These are phyloP conservation scores for Meripilus lineatus DNA, from an alignment of 1,284 basidiomycete genomes.

Conservation along the genomic window DNA sequence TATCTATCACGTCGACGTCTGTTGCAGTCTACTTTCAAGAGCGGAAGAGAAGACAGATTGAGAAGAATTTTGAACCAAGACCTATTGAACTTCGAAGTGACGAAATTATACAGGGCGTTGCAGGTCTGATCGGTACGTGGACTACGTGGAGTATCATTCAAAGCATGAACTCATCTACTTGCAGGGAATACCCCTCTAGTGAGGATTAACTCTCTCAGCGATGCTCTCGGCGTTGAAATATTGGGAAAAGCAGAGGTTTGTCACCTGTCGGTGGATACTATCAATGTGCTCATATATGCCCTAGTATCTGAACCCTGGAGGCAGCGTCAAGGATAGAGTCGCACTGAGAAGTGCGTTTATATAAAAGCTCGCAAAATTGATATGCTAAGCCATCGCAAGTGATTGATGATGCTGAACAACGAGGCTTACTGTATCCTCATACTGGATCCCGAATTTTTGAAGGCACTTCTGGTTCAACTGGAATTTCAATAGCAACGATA, in stretches of 20 bases:
- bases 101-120: slow-evolving; percentile 70
- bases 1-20: slow-evolving; percentile 63
- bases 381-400: slow-evolving; percentile 42
- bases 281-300: neutral
- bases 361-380: neutral
- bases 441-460: slow-evolving; percentile 95
- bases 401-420: slow-evolving; percentile 88
- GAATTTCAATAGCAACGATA: slow-evolving; percentile 94
- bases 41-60: slow-evolving; percentile 35
- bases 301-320: slow-evolving; percentile 93
- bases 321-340: slow-evolving; percentile 96
- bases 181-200: slow-evolving; percentile 92
- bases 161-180: neutral
- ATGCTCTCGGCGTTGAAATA: slow-evolving; percentile 90
- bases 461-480: slow-evolving; percentile 96
- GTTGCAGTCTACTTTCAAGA: slow-evolving; percentile 45
- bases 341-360: slow-evolving; percentile 72
- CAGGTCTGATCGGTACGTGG: slow-evolving; percentile 75
- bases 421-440: slow-evolving; percentile 79
- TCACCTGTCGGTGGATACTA: slow-evolving; percentile 1
- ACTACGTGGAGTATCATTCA: neutral
- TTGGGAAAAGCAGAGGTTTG: slow-evolving; percentile 91
- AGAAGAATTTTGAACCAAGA: slow-evolving; percentile 39
- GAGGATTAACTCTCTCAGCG: slow-evolving; percentile 86
- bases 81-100: slow-evolving; percentile 77